A percentile compares a stretch with the other conserved stretches of the same genome.
Conservation (phyloP, 495 filamentous ascomycete species). For the Clavariopsis aquatica region DNA sequence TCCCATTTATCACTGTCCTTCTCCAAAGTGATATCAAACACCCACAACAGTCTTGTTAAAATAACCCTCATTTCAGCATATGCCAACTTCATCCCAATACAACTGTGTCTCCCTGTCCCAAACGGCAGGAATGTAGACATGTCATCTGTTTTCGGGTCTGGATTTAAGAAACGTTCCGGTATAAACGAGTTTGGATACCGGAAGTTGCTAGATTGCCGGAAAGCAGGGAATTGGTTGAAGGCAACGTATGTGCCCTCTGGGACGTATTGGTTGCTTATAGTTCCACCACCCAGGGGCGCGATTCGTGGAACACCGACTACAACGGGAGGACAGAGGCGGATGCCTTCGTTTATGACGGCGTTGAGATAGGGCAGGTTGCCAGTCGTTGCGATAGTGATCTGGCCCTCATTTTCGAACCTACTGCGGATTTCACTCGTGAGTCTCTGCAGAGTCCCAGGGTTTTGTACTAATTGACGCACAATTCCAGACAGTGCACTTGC, state of each 20-base stretch:
- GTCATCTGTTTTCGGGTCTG: constrained; percentile 20
- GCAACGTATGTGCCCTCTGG: constrained; percentile 24
- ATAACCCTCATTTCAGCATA: constrained; percentile 27
- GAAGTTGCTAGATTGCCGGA: constrained; percentile 27
- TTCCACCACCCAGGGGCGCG: constrained; percentile 15
- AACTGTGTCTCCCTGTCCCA: constrained; percentile 22
- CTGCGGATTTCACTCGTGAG: constrained; percentile 24
- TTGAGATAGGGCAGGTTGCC: constrained; percentile 29
- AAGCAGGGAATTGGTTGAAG: constrained; percentile 25
- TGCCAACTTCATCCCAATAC: constrained; percentile 31
- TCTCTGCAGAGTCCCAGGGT: constrained; percentile 7
- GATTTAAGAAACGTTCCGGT: constrained; percentile 30
- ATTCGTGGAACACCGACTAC: constrained; percentile 22
- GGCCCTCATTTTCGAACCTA: constrained; percentile 11
- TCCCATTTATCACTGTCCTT: constrained; percentile 40
- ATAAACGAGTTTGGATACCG: constrained; percentile 32
- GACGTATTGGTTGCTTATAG: constrained; percentile 15
- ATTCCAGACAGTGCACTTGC: constrained; percentile 20
- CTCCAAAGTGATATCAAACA: constrained; percentile 20
- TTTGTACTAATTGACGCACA: constrained; percentile 21
- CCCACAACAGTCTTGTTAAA: constrained; percentile 20
- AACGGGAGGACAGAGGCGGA: constrained; percentile 22
- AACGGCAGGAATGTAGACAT: constrained; percentile 28
- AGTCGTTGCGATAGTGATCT: constrained; percentile 21
- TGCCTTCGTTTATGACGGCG: constrained; percentile 32